Conservation (phyloP, 768 basidiomycete species). For the Tulasnella calospora region DNA sequence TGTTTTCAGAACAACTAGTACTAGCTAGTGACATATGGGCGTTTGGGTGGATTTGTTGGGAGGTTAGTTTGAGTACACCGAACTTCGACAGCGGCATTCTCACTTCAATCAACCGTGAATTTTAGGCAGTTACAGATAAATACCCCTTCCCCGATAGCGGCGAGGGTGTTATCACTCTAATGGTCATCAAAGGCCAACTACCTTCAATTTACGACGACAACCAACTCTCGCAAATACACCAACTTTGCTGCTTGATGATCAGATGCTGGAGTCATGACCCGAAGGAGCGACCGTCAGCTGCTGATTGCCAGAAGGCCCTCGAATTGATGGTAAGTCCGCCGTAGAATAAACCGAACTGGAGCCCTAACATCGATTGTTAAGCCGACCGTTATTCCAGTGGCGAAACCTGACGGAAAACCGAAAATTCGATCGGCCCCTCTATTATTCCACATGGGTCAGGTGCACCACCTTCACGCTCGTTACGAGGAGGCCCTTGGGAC, state of each 20-base stretch:
- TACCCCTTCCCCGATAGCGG: neutral
- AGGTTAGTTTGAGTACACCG: neutral
- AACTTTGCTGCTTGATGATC: neutral
- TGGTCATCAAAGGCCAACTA: neutral
- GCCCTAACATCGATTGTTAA: neutral
- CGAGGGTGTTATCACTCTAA: neutral
- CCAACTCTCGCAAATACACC: neutral
- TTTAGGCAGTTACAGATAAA: neutral
- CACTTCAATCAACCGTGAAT: too few relatives aligned
- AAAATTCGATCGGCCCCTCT: neutral
- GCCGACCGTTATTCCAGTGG: neutral
- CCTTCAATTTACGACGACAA: neutral
- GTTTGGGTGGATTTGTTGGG: neutral
- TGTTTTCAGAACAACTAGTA: neutral
- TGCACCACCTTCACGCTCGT: neutral
- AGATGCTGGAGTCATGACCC: neutral
- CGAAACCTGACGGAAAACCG: neutral
- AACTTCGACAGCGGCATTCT: too few relatives aligned
- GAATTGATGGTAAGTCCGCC: neutral
- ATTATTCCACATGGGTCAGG: neutral
- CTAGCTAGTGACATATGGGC: neutral
- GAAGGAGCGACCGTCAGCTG: neutral
- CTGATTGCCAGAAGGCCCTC: neutral
- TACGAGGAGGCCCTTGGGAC: neutral
- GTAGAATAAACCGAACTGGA: neutral